Base-by-base conservation (phyloP, 2,329 filamentous ascomycete species). In the Fusarium clavum region DNA sequence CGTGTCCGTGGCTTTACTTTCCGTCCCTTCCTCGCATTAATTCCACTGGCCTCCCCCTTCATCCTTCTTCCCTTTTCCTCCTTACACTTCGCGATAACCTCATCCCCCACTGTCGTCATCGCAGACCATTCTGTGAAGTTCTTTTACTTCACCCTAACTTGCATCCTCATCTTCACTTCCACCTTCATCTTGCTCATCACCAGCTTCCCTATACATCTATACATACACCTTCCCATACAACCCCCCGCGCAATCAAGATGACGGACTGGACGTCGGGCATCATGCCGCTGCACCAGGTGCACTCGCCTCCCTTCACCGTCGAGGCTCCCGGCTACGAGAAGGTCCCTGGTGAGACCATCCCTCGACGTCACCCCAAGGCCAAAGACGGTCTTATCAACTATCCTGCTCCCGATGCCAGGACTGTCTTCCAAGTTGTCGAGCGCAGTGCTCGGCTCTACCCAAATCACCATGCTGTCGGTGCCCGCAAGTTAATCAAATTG, bases 331-430 rank as follows among this genome's bases (percentile, higher is more conserved):
- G 90, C 75, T 88, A 84, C 70, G 81, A 90, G 77, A 89, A 90
- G 73, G 86, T 92, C 66, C 85, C 91, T 8, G 94, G 94, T 83
- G 94, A 97, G 84, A 95, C 94, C 52, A 90, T 94, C 71, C 94
- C 94, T 41, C 91, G 93, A 73, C 88, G 94, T 63, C 90, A 97
- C 79, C 85, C 88, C 58, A 84, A 85, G 63, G 88, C 91, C 69
- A 92, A 92, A 79, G 86, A 97, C 73, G 89, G 86, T 54, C 89
- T 97, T 62, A 82, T 88, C 68, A 83, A 85, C 57, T 87, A 84
- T 12, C 92, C 93, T 6, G 84, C 88, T 57, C 86, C 91, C 43
- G 91, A 91, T 70, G 86, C 95, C 78, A 83, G 86, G 72, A 97
- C 94, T 57, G 87, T 94, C 73, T 96, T 90, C 82, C 92, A 97